phyloP scores from a whole-genome alignment of 176 grass and related monocot species.

The bread wheat (Triticum aestivum) region DNA sequence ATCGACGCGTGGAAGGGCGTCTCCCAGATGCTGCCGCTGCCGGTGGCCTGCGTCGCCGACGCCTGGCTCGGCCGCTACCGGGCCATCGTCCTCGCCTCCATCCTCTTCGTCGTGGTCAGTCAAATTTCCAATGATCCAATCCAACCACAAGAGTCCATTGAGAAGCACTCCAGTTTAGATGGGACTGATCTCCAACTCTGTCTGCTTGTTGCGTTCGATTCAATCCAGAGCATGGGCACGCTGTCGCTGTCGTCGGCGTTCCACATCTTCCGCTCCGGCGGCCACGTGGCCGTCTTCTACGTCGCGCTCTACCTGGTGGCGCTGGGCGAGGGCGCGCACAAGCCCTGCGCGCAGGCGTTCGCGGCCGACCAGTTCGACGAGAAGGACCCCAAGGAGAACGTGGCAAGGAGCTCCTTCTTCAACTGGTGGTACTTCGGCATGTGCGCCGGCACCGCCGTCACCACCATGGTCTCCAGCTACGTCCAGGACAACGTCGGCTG shows the following conservation, averaged over 20 bases:
- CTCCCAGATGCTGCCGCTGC: constrained; percentile 59
- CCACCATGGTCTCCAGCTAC: constrained; percentile 51
- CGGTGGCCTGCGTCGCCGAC: constrained; percentile 54
- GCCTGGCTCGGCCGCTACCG: constrained; percentile 62
- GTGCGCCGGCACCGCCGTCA: constrained; percentile 41
- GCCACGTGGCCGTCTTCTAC: constrained; percentile 62
- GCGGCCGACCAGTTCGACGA: constrained; percentile 70
- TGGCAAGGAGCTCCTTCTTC: constrained; percentile 69
- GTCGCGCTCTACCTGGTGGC: constrained; percentile 65
- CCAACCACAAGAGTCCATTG: not conserved
- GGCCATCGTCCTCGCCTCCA: constrained; percentile 48
- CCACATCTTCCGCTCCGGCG: constrained; percentile 7
- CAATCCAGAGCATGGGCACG: constrained; percentile 50
- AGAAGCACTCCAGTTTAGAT: not conserved
- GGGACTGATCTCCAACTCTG: not conserved
- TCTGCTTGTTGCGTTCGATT: not conserved
- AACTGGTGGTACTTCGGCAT: constrained; percentile 88
- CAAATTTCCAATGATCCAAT: not conserved
- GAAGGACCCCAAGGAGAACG: constrained; percentile 38
- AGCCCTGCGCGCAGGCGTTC: constrained; percentile 63
- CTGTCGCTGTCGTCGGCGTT: constrained; percentile 44
- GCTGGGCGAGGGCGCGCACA: constrained; percentile 58
- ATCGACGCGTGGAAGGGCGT: constrained; percentile 60
- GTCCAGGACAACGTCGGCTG: constrained; percentile 68
- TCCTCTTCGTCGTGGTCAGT: constrained; percentile 57